Evolutionary conservation across 331 rosid species (phyloP).

Genomic region (Rhamnella rubrinervis): DNA sequence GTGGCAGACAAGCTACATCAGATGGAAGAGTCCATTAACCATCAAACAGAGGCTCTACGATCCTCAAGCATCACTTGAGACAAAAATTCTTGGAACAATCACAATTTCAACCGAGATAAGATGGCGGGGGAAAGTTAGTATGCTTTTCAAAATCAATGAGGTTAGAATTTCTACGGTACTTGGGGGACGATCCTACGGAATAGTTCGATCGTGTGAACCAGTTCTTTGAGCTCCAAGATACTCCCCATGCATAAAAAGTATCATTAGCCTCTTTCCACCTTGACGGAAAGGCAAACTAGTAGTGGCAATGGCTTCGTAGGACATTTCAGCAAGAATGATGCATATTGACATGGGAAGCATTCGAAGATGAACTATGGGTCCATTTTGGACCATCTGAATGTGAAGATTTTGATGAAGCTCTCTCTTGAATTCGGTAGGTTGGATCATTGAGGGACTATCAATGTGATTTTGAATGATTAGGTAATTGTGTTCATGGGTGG

Average conservation of each 20-base stretch:
- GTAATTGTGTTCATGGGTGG: background rate
- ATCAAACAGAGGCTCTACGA: background rate
- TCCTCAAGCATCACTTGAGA: background rate
- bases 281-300: background rate
- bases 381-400: background rate
- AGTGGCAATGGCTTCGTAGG: background rate
- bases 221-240: constrained; percentile 7
- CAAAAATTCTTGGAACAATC: background rate
- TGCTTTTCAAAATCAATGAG: no score
- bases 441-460: background rate
- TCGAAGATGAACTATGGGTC: constrained; percentile 3
- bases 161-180: no score
- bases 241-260: background rate
- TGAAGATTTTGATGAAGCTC: background rate
- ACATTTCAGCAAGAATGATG: background rate
- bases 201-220: background rate
- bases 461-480: background rate
- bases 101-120: background rate
- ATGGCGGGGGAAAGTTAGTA: background rate
- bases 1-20: background rate
- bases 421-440: background rate
- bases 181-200: background rate
- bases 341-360: background rate
- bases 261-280: background rate
- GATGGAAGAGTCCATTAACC: background rate